Conservation (phyloP, 495 filamentous ascomycete genomes). For the Hypoxylon lenormandii region DNA sequence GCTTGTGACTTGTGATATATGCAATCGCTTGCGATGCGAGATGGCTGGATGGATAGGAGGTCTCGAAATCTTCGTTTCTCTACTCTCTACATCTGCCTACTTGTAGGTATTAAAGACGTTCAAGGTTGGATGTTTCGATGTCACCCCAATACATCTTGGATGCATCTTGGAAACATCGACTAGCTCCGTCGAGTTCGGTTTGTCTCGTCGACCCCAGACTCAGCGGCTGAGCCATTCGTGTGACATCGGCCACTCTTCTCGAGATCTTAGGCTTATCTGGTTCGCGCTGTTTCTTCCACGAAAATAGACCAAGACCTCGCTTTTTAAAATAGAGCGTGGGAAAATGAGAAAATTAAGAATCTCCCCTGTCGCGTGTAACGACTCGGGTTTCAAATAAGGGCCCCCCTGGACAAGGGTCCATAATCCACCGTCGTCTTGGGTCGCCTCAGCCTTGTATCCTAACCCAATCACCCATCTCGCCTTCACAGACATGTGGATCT, state of each 20-base stretch:
- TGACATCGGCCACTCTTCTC: constrained; percentile 8
- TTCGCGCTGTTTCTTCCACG: constrained; percentile 14
- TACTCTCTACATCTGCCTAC: too few relatives aligned
- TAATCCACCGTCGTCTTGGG: constrained; percentile 35
- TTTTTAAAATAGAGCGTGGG: constrained; percentile 20
- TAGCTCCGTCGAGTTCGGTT: constrained; percentile 5
- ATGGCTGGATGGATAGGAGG: too few relatives aligned
- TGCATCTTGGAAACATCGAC: constrained; percentile 17
- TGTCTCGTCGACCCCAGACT: constrained; percentile 6
- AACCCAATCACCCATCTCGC: constrained; percentile 36
- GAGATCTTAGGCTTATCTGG: constrained; percentile 25
- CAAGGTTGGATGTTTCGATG: too few relatives aligned
- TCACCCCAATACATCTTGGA: too few relatives aligned
- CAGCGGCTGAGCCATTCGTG: constrained; percentile 14
- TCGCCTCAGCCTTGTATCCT: constrained; percentile 34
- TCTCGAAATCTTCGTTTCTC: too few relatives aligned
- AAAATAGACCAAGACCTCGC: constrained; percentile 7
- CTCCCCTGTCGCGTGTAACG: constrained; percentile 32
- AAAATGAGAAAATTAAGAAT: constrained; percentile 16
- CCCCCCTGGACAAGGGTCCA: constrained; percentile 30
- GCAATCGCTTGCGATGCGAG: constrained; percentile 1
- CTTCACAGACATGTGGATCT: constrained; percentile 34
- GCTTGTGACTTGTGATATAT: neutral
- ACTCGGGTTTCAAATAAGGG: constrained; percentile 37
- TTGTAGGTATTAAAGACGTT: neutral